Percentiles rank a stretch among this genome's conserved stretches.
These are phyloP conservation scores for Oemleria cerasiformis DNA, from an alignment of 306 rosid genomes.

Conservation along the genomic window DNA sequence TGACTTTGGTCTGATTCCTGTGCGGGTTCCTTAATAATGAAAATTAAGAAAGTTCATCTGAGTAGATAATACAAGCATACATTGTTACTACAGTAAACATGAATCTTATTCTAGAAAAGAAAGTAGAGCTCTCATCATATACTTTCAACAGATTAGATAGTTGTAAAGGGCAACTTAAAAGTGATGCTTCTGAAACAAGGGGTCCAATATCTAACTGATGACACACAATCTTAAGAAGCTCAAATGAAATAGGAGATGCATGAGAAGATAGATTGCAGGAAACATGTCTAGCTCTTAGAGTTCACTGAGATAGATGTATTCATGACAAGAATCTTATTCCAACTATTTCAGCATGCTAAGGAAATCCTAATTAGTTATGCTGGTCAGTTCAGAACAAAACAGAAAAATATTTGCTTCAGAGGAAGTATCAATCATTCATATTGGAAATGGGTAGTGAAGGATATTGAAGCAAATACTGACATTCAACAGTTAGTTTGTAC, in stretches of 20 bases:
- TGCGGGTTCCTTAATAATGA: constrained; percentile 45
- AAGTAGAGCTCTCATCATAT: neutral
- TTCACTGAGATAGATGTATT: neutral
- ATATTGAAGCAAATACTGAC: neutral
- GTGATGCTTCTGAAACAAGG: neutral
- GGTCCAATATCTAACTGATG: neutral
- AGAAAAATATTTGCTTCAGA: neutral
- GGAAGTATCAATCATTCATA: neutral
- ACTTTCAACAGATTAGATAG: neutral
- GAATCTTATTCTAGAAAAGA: neutral
- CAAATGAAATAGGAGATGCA: constrained; percentile 5
- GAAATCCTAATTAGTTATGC: neutral
- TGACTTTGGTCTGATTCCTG: constrained; percentile 76
- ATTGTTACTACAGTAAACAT: neutral
- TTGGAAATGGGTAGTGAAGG: too few species aligned
- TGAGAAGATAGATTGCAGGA: neutral
- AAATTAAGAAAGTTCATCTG: neutral
- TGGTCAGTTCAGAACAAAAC: neutral
- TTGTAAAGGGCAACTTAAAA: neutral
- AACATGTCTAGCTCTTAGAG: neutral
- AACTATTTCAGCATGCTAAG: neutral
- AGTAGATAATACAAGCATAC: constrained; percentile 6
- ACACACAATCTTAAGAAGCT: neutral
- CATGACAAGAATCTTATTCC: neutral
- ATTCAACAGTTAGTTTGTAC: neutral